Evolutionary conservation across 768 basidiomycete genomes (phyloP), one percentile per base, ranked within the genome.

Genomic region (Pleurotus giganteus): DNA sequence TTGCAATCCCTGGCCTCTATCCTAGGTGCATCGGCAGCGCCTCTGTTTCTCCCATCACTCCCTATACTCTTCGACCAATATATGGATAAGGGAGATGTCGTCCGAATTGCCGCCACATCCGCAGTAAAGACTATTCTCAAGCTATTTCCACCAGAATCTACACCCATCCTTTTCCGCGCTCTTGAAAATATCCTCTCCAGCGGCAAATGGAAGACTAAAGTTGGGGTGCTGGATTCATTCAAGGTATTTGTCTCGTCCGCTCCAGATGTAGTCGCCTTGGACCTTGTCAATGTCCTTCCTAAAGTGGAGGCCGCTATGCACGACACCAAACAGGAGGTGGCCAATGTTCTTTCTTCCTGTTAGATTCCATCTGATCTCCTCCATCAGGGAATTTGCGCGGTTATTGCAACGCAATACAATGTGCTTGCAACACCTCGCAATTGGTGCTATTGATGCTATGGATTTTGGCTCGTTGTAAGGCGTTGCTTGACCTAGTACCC

Each of bases 151-250:
- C 85, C 93, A 1, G 94, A 97, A 68, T 79, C 89, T 2, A 85
- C 80, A n/a, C 75, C 82, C 26, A 62, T 81, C 52, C 82, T 88
- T 5, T 91, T 90, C 61, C 76, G 83, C 37, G 71, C 76, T 23
- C 77, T 98, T 24, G 88, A 88, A 64, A 76, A 76, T 26, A 82
- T 95, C 57, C 68, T 98, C 21, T 88, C 92, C 53, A 80, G 79
- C 46, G 92, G 91, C 43, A 96, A 97, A 72, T 98, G 96, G 96
- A 82, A 87, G 60, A 84, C 88, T 55, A 98, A 98, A 76, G 88
- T 97, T n/a, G 94, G 90, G 13, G 91, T 86, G 5, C 74, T 98
- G 28, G 94, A 97, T 61, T 84, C 93, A 2, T 81, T 98, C 66
- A 91, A 85, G 66, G 73, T 68, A 41, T 86, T 94, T 59, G 88